Percentiles rank a stretch among this genome's conserved stretches.
These are phyloP conservation scores for Nevesoporus exiguus DNA, from an alignment of 768 basidiomycete genomes.

Conservation along the genomic window DNA sequence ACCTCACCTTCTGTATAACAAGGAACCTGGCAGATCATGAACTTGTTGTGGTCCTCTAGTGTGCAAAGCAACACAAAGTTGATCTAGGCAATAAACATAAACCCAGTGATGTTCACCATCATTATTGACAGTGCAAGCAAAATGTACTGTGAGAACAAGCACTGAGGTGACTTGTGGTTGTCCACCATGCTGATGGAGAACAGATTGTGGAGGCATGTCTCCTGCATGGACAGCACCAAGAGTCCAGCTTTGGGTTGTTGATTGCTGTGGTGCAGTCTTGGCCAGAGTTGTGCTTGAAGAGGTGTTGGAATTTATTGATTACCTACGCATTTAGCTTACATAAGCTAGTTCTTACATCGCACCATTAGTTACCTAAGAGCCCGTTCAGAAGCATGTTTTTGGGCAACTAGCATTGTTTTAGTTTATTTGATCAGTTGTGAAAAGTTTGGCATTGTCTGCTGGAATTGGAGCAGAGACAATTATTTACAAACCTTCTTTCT, in stretches of 20 bases:
- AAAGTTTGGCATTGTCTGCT: no score
- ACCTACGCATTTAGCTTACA: no score
- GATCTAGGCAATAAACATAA: constrained; percentile 92
- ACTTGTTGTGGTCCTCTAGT: constrained; percentile 95
- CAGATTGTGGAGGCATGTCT: constrained; percentile 87
- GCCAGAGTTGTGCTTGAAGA: constrained; percentile 77
- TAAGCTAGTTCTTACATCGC: no score
- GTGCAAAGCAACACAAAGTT: constrained; percentile 77
- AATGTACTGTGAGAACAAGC: constrained; percentile 88
- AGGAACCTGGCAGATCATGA: constrained; percentile 96
- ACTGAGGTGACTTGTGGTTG: constrained; percentile 88
- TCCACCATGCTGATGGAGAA: constrained; percentile 92
- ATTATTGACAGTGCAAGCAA: constrained; percentile 83
- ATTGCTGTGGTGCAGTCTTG: constrained; percentile 77
- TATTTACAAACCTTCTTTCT: no score
- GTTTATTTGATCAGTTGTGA: no score
- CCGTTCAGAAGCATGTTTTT: no score
- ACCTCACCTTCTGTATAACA: constrained; percentile 96
- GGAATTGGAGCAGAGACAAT: no score
- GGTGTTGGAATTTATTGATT: no score
- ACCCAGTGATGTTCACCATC: constrained; percentile 93
- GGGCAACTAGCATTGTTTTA: no score
- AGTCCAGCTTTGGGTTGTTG: constrained; percentile 57
- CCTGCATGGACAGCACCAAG: constrained; percentile 66
- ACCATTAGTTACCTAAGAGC: no score